Evolutionary conservation across 148 eudicot species (phyloP), one percentile per base, ranked within the genome.

Genomic region (Vaccinium vitisidaea): DNA sequence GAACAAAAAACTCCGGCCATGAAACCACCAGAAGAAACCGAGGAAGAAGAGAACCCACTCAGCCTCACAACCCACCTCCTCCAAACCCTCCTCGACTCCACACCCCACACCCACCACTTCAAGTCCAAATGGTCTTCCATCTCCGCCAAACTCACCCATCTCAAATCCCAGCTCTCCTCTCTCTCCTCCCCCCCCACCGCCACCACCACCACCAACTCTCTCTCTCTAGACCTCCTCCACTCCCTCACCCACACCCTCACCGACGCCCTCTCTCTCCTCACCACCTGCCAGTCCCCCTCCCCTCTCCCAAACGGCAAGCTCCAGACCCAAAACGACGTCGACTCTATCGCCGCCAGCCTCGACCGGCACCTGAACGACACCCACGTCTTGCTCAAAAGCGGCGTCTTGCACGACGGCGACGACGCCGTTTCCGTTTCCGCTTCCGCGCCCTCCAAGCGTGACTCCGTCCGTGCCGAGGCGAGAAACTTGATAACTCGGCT

Each of bases 281-380:
- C 50, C 0, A 53, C 82, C 67, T 96, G 97, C 84, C 86, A 80
- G 12, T 27, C 55, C 15, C 85, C 87, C 0, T 3, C 83, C 32
- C 74, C 74, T 1, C 84, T 89, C 1, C 90, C 91, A 19, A 56
- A 54, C 53, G 99, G 98, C 13, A 93, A 96, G 80, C 94, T 96
- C 82, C 87, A 85, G 9, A 96, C 98, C 49, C 98, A 95, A 43
- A 92, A 90, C 80, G 94, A 94, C 84, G 86, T 95, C 54, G 94
- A 93, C 54, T 90, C 95, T 2, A 70, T 95, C 36, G 82, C 90
- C 23, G 89, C 98, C 6, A 75, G 63, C 5, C 89, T 95, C 58
- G 96, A 94, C 50, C 39, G 80, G 2, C 90, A 84, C 83, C 80
- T 90, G 70, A 80, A 86, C 39, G 98, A 95, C 86, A 85, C 88